A percentile compares a stretch with the other conserved stretches of the same genome.
Evolutionary conservation across 2,329 filamentous ascomycete species (phyloP).

Genomic region (Lomentospora prolificans): DNA sequence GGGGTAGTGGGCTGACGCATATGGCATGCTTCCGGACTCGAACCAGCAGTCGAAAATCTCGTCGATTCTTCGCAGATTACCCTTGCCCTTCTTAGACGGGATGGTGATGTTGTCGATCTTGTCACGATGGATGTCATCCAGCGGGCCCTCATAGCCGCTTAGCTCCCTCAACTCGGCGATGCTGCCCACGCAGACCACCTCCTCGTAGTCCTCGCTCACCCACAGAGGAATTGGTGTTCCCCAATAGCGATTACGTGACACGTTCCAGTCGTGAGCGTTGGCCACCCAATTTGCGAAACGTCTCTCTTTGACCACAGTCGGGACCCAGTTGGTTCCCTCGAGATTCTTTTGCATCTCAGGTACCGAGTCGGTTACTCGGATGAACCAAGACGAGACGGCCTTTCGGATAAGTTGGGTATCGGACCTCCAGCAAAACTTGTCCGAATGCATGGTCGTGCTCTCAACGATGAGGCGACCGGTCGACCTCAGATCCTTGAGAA

Average conservation of each 20-base stretch:
- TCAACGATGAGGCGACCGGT: constrained; percentile 16
- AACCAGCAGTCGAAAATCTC: constrained; percentile 20
- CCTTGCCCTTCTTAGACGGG: constrained; percentile 17
- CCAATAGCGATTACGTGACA: constrained; percentile 18
- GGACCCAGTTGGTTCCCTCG: constrained; percentile 17
- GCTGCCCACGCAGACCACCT: constrained; percentile 17
- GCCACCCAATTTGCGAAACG: constrained; percentile 18
- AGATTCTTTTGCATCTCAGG: constrained; percentile 16
- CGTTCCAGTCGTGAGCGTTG: constrained; percentile 16
- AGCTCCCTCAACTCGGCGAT: constrained; percentile 16
- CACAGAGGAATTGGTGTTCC: constrained; percentile 18
- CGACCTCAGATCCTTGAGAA: constrained; percentile 16
- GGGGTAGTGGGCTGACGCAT: constrained; percentile 17
- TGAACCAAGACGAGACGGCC: constrained; percentile 20
- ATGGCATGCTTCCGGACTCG: constrained; percentile 19
- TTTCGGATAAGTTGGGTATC: constrained; percentile 18
- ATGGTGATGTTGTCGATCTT: constrained; percentile 19
- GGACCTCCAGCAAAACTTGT: constrained; percentile 19
- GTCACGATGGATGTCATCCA: constrained; percentile 16
- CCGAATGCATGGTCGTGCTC: constrained; percentile 15
- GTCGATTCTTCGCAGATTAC: constrained; percentile 16
- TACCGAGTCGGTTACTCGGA: constrained; percentile 15
- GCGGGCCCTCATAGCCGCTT: constrained; percentile 16
- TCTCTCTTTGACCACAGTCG: constrained; percentile 17
- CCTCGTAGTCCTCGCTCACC: constrained; percentile 18